phyloP scores from a whole-genome alignment of 352 stramenopile species.

The Phytophthora palmivora region DNA sequence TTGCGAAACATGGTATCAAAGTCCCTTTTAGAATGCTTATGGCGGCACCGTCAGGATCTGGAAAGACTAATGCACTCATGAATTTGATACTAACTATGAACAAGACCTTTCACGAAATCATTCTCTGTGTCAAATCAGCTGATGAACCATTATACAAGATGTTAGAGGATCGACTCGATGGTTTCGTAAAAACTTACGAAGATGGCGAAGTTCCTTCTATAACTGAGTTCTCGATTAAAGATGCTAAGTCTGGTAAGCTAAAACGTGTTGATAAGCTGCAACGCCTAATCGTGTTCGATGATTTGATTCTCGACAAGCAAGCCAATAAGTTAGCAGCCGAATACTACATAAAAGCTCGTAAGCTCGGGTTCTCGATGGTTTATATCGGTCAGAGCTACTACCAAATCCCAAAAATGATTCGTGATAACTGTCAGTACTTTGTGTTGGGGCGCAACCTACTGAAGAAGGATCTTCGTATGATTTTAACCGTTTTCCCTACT shows the following conservation, averaged over 20 bases:
- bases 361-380: not conserved
- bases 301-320: not conserved
- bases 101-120: not conserved
- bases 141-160: not conserved
- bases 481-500: not conserved
- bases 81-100: not conserved
- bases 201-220: not conserved
- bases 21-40: not conserved
- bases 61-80: not conserved
- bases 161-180: not conserved
- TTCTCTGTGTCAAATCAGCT: not conserved
- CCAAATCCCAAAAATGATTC: not conserved
- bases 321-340: not conserved
- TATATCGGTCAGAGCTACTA: not conserved
- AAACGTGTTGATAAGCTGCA: not conserved
- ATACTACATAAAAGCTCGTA: not conserved
- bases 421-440: not conserved
- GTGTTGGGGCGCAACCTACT: not conserved
- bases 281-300: not conserved
- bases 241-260: not conserved
- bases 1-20: not conserved
- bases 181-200: not conserved
- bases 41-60: not conserved
- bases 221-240: no score
- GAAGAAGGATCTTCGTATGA: slow-evolving; percentile 4